phyloP scores from a whole-genome alignment of 108 stramenopile species.

The Hondaea fermentalgiana region DNA sequence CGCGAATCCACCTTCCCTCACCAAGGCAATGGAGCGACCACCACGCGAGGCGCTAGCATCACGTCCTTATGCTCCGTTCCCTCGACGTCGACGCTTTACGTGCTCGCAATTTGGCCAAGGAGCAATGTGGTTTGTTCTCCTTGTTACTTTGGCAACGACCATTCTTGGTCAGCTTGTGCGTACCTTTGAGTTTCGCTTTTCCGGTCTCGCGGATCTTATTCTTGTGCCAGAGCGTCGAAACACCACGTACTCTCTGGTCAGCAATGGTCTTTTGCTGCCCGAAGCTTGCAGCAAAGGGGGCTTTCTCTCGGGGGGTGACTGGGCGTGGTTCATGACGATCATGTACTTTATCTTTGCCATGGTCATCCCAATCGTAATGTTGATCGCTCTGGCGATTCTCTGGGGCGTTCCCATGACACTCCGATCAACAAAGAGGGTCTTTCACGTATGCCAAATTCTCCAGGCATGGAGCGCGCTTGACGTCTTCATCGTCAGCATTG shows the following conservation, averaged over 20 bases:
- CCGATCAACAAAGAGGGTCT: neutral
- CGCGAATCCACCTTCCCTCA: neutral
- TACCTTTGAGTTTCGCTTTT: constrained; percentile 71
- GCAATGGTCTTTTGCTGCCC: constrained; percentile 57
- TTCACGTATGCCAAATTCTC: neutral
- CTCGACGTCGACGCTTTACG: neutral
- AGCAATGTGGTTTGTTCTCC: constrained; percentile 19
- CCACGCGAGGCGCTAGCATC: neutral
- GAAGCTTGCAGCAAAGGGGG: constrained; percentile 46
- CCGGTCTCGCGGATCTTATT: constrained; percentile 66
- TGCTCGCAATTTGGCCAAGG: neutral
- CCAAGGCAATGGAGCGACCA: neutral
- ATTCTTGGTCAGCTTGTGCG: neutral
- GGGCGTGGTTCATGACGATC: constrained; percentile 58
- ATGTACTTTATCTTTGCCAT: constrained; percentile 75
- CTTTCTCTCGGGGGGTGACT: constrained; percentile 14
- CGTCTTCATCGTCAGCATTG: constrained; percentile 68
- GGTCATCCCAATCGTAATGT: constrained; percentile 63
- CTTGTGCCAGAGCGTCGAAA: constrained; percentile 47
- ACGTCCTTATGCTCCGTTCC: neutral
- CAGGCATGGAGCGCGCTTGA: constrained; percentile 79
- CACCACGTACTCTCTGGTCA: constrained; percentile 57
- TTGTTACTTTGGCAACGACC: neutral
- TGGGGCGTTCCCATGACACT: constrained; percentile 60
- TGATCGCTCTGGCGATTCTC: constrained; percentile 49